These are phyloP conservation scores for Tricholoma matsutake DNA, from an alignment of 768 basidiomycete genomes.

Conservation along the genomic window DNA sequence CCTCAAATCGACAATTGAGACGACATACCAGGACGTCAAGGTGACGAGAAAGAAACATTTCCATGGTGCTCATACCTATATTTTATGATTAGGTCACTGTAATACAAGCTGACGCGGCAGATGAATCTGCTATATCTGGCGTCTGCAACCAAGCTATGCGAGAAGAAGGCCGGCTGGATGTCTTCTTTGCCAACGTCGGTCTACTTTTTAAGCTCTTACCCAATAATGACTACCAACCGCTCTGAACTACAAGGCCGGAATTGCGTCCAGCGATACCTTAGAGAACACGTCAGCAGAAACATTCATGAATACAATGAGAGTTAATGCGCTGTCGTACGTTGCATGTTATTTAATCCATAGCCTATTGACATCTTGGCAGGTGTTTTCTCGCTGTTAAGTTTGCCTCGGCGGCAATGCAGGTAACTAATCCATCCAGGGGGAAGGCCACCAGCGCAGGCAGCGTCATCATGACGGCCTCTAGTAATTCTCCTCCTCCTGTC, in stretches of 20 bases:
- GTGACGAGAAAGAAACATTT: conserved; percentile 33
- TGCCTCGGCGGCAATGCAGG: conserved; percentile 79
- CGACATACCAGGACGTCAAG: conserved; percentile 74
- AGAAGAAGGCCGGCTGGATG: conserved; percentile 85
- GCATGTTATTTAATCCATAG: not conserved
- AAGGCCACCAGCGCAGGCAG: conserved; percentile 74
- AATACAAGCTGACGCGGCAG: conserved; percentile 79
- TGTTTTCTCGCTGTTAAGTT: conserved; percentile 89
- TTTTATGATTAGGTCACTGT: conserved; percentile 64
- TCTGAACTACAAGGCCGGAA: conserved; percentile 54
- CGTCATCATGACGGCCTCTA: conserved; percentile 84
- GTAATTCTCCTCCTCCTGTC: conserved; percentile 36
- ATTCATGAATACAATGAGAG: conserved; percentile 74
- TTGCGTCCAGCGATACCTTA: conserved; percentile 44
- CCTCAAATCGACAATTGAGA: conserved; percentile 65
- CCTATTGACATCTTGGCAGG: conserved; percentile 35
- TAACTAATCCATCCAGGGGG: conserved; percentile 59
- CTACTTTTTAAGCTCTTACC: not conserved
- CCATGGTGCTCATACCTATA: not conserved
- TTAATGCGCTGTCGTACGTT: conserved; percentile 63
- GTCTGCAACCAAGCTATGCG: conserved; percentile 70
- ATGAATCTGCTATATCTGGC: conserved; percentile 62
- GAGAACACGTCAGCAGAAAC: conserved; percentile 54
- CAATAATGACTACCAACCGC: not conserved
- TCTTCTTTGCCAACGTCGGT: conserved; percentile 92